Conservation (phyloP, 352 stramenopile species). For the Pythium rhizo-oryzae region DNA sequence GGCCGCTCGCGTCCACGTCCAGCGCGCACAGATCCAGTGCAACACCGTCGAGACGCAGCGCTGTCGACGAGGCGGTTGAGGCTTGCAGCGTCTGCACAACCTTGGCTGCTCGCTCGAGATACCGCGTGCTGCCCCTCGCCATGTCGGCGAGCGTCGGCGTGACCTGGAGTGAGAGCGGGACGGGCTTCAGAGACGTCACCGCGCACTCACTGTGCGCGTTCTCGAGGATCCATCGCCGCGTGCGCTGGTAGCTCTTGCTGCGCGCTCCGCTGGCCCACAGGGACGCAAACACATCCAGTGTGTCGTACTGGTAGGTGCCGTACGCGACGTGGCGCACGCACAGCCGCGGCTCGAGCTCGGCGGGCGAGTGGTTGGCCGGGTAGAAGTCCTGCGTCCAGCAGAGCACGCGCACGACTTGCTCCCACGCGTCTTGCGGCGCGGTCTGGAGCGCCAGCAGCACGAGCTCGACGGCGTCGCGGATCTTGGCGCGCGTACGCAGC, state of each 20-base stretch:
- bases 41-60: conserved; percentile 3
- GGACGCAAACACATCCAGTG: conserved; percentile 18
- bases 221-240: conserved; percentile 16
- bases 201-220: not conserved
- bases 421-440: conserved; percentile 21
- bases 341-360: conserved; percentile 22
- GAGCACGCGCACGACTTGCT: conserved; percentile 25
- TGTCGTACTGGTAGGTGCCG: conserved; percentile 24
- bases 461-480: conserved; percentile 27
- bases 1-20: conserved; percentile 4
- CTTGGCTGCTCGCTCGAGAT: conserved; percentile 1
- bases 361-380: conserved; percentile 20
- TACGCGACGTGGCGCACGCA: conserved; percentile 15
- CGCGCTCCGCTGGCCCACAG: conserved; percentile 7
- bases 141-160: conserved; percentile 18
- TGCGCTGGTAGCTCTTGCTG: conserved; percentile 15
- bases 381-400: conserved; percentile 26
- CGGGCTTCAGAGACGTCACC: not conserved
- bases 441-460: conserved; percentile 18
- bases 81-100: not conserved
- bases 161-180: conserved; percentile 16
- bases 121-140: conserved; percentile 11
- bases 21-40: conserved; percentile 16
- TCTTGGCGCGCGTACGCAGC: conserved; percentile 11
- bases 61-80: not conserved